A percentile compares a stretch with the other conserved stretches of the same genome.
These are phyloP conservation scores for Mycosphaerella arachidis DNA, from an alignment of 2,329 filamentous ascomycete genomes.

Conservation along the genomic window DNA sequence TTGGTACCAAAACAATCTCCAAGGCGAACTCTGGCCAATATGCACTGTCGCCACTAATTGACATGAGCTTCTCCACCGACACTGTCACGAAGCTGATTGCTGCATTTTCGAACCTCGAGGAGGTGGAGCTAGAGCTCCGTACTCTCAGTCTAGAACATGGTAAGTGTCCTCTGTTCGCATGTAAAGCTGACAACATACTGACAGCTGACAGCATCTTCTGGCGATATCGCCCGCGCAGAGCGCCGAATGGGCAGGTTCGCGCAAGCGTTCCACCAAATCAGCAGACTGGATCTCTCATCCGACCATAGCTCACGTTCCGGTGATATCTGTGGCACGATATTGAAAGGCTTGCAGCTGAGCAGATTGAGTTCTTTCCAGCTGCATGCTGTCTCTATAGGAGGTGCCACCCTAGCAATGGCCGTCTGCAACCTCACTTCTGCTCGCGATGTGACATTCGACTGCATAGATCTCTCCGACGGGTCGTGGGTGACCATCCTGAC, in stretches of 20 bases:
- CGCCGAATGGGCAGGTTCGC: slow-evolving; percentile 10
- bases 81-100: slow-evolving; percentile 6
- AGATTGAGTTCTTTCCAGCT: slow-evolving; percentile 15
- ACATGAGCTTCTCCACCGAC: slow-evolving; percentile 14
- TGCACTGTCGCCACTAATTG: slow-evolving; percentile 11
- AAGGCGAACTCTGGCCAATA: background rate
- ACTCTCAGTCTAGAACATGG: slow-evolving; percentile 1
- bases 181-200: slow-evolving; percentile 1
- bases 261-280: slow-evolving; percentile 5
- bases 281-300: slow-evolving; percentile 5
- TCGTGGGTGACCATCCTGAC: slow-evolving; percentile 26
- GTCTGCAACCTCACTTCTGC: slow-evolving; percentile 7
- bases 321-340: slow-evolving; percentile 6
- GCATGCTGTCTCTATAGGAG: slow-evolving; percentile 10
- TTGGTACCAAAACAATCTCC: slow-evolving; percentile 8
- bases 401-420: slow-evolving; percentile 9
- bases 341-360: slow-evolving; percentile 7
- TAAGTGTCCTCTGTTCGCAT: background rate
- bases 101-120: slow-evolving; percentile 15
- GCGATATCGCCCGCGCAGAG: slow-evolving; percentile 1
- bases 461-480: slow-evolving; percentile 20
- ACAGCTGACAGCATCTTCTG: background rate
- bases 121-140: slow-evolving; percentile 14
- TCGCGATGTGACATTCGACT: slow-evolving; percentile 10
- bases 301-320: slow-evolving; percentile 8